Conservation (phyloP, 345 rosid genomes). For the Linum lewisii region DNA sequence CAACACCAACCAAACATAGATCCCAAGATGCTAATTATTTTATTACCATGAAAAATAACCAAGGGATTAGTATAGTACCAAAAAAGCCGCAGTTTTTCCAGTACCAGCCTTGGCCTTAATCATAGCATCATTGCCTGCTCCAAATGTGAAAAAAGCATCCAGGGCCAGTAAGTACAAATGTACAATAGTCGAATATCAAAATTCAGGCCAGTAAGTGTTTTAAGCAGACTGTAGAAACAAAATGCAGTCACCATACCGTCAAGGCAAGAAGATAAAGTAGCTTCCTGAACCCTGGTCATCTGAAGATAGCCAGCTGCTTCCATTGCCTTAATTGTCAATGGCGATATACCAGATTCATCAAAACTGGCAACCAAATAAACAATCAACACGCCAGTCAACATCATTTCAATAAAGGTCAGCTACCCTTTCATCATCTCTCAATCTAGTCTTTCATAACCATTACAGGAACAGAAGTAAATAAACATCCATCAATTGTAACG, state of each 20-base stretch:
- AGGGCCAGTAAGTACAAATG: no score
- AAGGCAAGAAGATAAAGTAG: conserved; percentile 58
- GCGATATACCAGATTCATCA: conserved; percentile 71
- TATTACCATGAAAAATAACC: conserved; percentile 1
- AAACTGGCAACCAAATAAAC: conserved; percentile 34
- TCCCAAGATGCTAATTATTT: conserved; percentile 12
- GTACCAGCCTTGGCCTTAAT: conserved; percentile 94
- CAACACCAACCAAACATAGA: conserved; percentile 26
- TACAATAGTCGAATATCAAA: no score
- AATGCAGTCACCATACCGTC: conserved; percentile 40
- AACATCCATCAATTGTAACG: no score
- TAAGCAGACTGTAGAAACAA: not conserved
- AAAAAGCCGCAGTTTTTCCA: conserved; percentile 76
- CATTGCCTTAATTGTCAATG: conserved; percentile 72
- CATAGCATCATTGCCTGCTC: conserved; percentile 80
- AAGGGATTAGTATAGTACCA: conserved; percentile 47
- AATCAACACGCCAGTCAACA: not conserved
- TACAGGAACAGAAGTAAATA: no score
- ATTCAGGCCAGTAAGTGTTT: not conserved
- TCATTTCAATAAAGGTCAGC: no score
- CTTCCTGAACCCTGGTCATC: conserved; percentile 88
- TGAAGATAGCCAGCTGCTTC: conserved; percentile 64
- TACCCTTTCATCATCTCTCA: not conserved
- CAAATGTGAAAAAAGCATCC: conserved; percentile 11
- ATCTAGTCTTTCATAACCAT: not conserved